Conservation (phyloP, 148 eudicot species). For the Mesembryanthemum crystallinum region DNA sequence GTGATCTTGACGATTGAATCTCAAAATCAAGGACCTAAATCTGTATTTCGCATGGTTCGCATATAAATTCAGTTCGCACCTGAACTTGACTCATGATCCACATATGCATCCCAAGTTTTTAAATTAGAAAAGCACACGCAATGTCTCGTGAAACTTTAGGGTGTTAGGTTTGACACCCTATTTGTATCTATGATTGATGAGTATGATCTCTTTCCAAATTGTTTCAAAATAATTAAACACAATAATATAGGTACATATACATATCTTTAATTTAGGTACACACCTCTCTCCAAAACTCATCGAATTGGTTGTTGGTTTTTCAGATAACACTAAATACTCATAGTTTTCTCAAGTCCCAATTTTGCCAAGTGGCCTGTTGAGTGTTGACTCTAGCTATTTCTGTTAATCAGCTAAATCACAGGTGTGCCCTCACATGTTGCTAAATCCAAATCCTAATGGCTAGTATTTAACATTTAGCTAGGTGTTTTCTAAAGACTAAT, state of each 20-base stretch:
- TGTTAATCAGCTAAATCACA: background rate
- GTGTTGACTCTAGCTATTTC: background rate
- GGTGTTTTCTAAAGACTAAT: background rate
- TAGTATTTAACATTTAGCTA: background rate
- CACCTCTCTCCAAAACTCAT: constrained; percentile 4
- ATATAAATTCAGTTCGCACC: too few species aligned
- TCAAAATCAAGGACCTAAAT: too few species aligned
- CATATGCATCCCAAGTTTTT: background rate
- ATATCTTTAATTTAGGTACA: background rate
- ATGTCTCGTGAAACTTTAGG: background rate
- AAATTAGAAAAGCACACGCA: background rate
- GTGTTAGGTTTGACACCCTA: background rate
- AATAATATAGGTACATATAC: too few species aligned
- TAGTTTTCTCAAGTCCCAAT: background rate
- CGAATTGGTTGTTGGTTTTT: background rate
- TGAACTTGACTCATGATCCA: too few species aligned
- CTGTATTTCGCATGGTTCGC: too few species aligned
- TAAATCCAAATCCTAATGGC: background rate
- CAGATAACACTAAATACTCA: background rate
- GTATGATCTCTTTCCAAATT: background rate
- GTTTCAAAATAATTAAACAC: too few species aligned
- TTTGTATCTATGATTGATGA: background rate
- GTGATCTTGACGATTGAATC: too few species aligned
- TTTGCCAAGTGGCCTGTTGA: constrained; percentile 10
- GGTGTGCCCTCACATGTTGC: constrained; percentile 17